Conservation (phyloP, 1,139 yeast species). For the Yamadazyma sp. region DNA sequence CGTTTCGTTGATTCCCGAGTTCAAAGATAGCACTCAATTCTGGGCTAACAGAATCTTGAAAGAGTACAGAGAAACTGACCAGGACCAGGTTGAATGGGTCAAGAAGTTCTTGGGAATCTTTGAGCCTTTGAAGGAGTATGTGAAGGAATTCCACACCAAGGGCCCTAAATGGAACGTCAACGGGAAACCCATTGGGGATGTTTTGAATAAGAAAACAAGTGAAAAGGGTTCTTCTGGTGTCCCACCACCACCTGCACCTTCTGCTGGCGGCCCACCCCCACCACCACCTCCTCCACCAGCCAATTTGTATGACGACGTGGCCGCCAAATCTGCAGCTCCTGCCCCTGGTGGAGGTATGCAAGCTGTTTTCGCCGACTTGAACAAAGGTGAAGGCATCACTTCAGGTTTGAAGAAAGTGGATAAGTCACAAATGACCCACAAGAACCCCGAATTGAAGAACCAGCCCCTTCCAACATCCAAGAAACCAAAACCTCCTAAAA, state of each 20-base stretch:
- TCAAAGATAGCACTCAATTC: conserved; percentile 88
- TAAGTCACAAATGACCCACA: conserved; percentile 91
- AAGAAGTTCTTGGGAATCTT: conserved; percentile 60
- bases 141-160: conserved; percentile 72
- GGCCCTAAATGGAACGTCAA: conserved; percentile 77
- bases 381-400: conserved; percentile 81
- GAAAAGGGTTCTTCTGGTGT: conserved; percentile 30
- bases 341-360: conserved; percentile 58
- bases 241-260: conserved; percentile 71
- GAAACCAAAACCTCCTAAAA: conserved; percentile 67
- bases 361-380: conserved; percentile 91
- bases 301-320: conserved; percentile 46
- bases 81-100: conserved; percentile 77
- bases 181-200: conserved; percentile 48
- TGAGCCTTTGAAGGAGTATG: conserved; percentile 69
- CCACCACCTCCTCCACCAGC: conserved; percentile 72
- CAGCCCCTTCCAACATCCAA: conserved; percentile 42
- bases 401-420: conserved; percentile 89
- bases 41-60: conserved; percentile 91
- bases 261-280: conserved; percentile 20
- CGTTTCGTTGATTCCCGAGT: conserved; percentile 72
- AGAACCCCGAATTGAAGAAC: conserved; percentile 78
- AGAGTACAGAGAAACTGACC: conserved; percentile 72
- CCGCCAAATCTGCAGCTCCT: conserved; percentile 15
- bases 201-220: conserved; percentile 16